Base-by-base conservation (phyloP, 2,329 filamentous ascomycete genomes). In the Didymella pomorum region DNA sequence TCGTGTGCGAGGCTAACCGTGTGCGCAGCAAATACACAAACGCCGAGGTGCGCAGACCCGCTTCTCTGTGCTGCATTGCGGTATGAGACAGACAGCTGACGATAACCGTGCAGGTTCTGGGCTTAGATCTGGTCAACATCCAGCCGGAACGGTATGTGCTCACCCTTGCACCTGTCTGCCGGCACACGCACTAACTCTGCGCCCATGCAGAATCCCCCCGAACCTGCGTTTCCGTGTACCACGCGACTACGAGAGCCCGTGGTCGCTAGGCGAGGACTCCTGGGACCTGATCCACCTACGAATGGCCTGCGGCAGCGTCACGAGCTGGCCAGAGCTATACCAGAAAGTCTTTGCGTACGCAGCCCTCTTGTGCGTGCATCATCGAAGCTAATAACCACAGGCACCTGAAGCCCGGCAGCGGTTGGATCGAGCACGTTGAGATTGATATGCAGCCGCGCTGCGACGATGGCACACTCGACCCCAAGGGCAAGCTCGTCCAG, bases 201-300 rank as follows among this genome's bases (percentile, higher is more conserved):
- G 54, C 58, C 61, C 67, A 59, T 73, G 61, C 67, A 94, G 91
- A 58, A 91, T 92, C 44, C 90, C 90, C 1, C 81, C 82, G 21
- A 91, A 91, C 62, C 82, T 89, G 67, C 81, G 83, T 39, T 92
- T 93, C 68, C 81, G 84, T 60, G 78, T 84, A 20, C 88, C 88
- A 52, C 86, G 87, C 74, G 92, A 96, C 74, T 89, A 95, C 66
- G 92, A 96, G 70, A 85, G 87, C 52, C 84, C 85, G 16, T 97
- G 93, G 92, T 79, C 82, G 3, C 71, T 88, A 44, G 85, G 86
- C 12, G 84, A 88, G 67, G 82, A 86, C 52, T 88, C 88, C 1
- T 95, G 89, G 79, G 92, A 98, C 77, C 76, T 97, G 65, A 89
- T 97, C 63, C 91, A 96, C 70, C 81, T 96, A 72, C 88, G 91